phyloP scores from a whole-genome alignment of 805 yeast species.

The Candida rishiriensis region DNA sequence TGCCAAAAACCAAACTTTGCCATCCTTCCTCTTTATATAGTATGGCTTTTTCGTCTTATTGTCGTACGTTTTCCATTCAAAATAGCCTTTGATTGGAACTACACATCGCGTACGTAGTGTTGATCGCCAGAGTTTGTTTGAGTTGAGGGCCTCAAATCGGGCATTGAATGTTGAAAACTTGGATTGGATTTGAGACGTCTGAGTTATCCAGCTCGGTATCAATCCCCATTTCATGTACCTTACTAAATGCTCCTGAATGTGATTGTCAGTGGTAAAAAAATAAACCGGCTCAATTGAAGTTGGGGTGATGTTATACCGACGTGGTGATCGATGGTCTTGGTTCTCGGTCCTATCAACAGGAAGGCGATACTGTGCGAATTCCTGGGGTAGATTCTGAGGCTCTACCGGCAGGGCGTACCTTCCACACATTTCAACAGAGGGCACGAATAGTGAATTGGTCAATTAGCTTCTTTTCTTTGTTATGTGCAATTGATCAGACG shows the following conservation, averaged over 20 bases:
- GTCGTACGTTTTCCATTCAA: conserved; percentile 59
- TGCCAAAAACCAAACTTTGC: conserved; percentile 58
- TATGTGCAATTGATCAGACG: neutral
- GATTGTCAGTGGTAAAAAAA: conserved; percentile 13
- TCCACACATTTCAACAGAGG: conserved; percentile 28
- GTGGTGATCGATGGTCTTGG: conserved; percentile 19
- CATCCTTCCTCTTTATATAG: conserved; percentile 52
- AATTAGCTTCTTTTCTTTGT: neutral
- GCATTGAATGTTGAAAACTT: conserved; percentile 68
- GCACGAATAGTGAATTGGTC: no score
- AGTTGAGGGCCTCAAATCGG: conserved; percentile 55
- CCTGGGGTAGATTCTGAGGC: conserved; percentile 41
- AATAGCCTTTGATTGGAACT: conserved; percentile 79
- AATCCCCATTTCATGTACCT: conserved; percentile 77
- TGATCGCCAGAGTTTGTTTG: conserved; percentile 53
- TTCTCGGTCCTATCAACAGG: conserved; percentile 23
- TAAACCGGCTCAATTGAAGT: conserved; percentile 46
- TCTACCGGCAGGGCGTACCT: conserved; percentile 30
- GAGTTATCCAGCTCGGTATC: conserved; percentile 61
- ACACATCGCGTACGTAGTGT: conserved; percentile 56
- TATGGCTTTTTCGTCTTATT: conserved; percentile 53
- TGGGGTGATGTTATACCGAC: conserved; percentile 61
- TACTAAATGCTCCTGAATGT: conserved; percentile 17
- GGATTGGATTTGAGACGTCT: conserved; percentile 24
- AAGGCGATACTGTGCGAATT: conserved; percentile 28